phyloP scores from a whole-genome alignment of 495 filamentous ascomycete genomes.

The Xylaria scruposa region DNA sequence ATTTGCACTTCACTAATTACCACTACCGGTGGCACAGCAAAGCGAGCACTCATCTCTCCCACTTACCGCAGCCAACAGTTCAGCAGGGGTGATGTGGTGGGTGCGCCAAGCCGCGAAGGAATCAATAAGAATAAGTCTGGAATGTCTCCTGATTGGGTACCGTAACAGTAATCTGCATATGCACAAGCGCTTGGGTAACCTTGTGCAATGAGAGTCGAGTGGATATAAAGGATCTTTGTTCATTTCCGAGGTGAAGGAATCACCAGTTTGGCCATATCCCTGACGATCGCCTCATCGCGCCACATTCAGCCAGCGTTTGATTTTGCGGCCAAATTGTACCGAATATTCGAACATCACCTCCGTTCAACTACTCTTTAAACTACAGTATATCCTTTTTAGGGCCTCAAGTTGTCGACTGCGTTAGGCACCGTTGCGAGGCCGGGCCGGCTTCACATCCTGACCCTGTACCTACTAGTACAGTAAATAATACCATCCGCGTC shows the following conservation, averaged over 20 bases:
- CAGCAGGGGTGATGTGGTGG: neutral
- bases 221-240: slow-evolving; percentile 14
- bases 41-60: neutral
- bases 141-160: slow-evolving; percentile 8
- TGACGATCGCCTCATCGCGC: slow-evolving; percentile 10
- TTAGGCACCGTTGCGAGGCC: neutral
- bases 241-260: slow-evolving; percentile 13
- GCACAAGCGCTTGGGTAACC: slow-evolving; percentile 1
- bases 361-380: neutral
- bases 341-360: no score
- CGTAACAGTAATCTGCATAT: slow-evolving; percentile 15
- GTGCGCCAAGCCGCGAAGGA: slow-evolving; percentile 1
- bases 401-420: neutral
- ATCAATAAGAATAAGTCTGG: neutral
- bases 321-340: neutral
- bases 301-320: neutral
- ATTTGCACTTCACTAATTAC: neutral
- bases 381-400: no score
- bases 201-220: neutral
- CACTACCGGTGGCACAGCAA: neutral
- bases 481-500: neutral
- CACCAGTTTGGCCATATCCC: neutral
- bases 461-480: neutral
- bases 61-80: neutral
- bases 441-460: neutral